Base-by-base conservation (phyloP, 495 filamentous ascomycete species). In the Penicillium herquei region DNA sequence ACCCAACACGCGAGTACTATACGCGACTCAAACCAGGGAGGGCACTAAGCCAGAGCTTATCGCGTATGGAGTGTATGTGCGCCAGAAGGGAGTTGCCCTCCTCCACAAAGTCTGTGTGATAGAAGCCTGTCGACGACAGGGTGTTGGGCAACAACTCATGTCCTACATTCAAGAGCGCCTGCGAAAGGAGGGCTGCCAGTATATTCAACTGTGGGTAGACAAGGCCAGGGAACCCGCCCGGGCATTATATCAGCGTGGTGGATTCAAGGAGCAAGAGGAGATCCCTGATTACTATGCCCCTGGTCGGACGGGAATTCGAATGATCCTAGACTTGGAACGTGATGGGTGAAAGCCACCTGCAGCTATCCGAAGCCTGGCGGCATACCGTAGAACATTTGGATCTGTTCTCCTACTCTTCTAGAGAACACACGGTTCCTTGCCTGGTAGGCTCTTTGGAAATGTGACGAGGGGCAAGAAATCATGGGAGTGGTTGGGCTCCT, bases 201-300 rank as follows among this genome's bases (percentile, higher is more conserved):
- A 67, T 40, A 76, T 86, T 39, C 77, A 85, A 49, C 66, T 85
- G 46, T 87, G 83, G 84, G 84, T 85, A 26, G 84, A 87, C 60
- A 73, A 78, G 69, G 71, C 58, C 40, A 78, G 81, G 58, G 63
- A 69, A 26, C 66, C 77, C 51, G 81, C 83, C 6, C 68, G 78
- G 47, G 64, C 64, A 42, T 52, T 87, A 51, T 87, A 86, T 69
- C 31, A 52, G 10, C 65, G 68, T 7, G 70, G 62, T 63, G 81
- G 77, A 49, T 87, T 85, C 61, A 61, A 77, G 55, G 75, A 82
- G 66, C 70, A 66, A 8, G 78, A 81, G 49, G 66, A 70, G 50
- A 74, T 83, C 49, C 61, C 70, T 50, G 73, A 84, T 57, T 85
- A 86, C 64, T 86, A 86, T 62, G 79, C 77, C 39, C 70, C 71